A percentile compares a stretch with the other conserved stretches of the same genome.
phyloP scores from a whole-genome alignment of 306 rosid genomes.

The Lathyrus oleraceus region DNA sequence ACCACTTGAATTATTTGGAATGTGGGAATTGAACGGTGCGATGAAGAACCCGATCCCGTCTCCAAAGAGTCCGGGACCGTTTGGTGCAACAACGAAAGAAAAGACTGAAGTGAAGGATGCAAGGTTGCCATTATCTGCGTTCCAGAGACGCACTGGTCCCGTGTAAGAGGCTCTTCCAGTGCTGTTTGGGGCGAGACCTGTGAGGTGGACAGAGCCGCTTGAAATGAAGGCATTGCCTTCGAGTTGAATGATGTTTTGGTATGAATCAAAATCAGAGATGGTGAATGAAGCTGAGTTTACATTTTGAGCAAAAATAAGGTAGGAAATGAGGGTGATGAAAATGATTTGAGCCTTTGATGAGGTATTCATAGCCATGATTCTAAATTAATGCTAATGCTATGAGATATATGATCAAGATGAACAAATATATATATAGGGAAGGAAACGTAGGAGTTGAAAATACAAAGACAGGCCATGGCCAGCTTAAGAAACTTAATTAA shows the following conservation, averaged over 20 bases:
- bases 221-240: constrained; percentile 29
- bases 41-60: constrained; percentile 52
- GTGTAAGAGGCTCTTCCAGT: constrained; percentile 48
- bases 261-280: neutral
- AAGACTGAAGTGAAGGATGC: constrained; percentile 34
- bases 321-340: constrained; percentile 1
- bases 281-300: constrained; percentile 32
- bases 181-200: constrained; percentile 11
- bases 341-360: neutral
- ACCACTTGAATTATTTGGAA: constrained; percentile 37
- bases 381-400: neutral
- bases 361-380: neutral
- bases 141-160: constrained; percentile 42
- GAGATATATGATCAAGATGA: neutral
- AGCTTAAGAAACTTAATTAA: neutral
- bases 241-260: constrained; percentile 2
- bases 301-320: constrained; percentile 3
- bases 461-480: constrained; percentile 12
- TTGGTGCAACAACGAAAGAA: constrained; percentile 21
- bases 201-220: neutral
- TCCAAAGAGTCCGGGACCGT: neutral
- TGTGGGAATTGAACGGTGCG: constrained; percentile 30
- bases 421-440: neutral
- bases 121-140: constrained; percentile 18
- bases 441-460: neutral